Conservation (phyloP, 495 filamentous ascomycete species). For the Aspergillus cavernicola region DNA sequence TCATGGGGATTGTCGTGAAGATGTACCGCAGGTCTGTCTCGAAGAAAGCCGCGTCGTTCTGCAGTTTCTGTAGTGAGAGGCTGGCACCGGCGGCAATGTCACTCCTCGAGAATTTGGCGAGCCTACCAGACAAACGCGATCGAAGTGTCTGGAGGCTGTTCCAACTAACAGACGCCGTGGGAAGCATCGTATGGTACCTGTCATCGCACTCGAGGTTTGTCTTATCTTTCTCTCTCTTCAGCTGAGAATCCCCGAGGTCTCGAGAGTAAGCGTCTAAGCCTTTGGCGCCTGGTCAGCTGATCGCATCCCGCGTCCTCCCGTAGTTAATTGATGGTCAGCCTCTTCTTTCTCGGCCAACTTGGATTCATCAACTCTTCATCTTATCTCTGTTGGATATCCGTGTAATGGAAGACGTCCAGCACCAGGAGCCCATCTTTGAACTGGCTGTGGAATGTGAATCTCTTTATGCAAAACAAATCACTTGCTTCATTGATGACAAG, state of each 20-base stretch:
- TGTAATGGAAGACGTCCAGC: background rate
- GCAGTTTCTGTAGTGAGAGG: background rate
- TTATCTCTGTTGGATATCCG: background rate
- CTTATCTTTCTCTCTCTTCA: background rate
- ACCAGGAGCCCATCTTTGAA: slow-evolving; percentile 1
- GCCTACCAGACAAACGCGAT: background rate
- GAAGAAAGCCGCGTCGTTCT: slow-evolving; percentile 4
- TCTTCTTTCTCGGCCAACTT: background rate
- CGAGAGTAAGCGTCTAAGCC: background rate
- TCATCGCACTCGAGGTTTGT: background rate
- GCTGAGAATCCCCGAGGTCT: too few relatives aligned
- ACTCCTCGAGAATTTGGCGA: background rate
- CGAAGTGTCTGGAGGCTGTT: background rate
- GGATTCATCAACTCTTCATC: background rate
- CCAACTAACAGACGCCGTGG: background rate
- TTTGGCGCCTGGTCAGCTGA: background rate
- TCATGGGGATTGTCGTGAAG: background rate
- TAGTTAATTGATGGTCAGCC: too few relatives aligned
- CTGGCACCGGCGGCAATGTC: background rate
- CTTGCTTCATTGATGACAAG: background rate
- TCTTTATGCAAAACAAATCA: background rate
- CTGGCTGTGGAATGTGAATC: slow-evolving; percentile 1
- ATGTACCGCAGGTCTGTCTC: slow-evolving; percentile 1
- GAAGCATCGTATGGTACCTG: background rate
- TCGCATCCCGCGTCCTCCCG: too few relatives aligned